Conservation (phyloP, 2,329 filamentous ascomycete genomes). For the Polychaeton citri region DNA sequence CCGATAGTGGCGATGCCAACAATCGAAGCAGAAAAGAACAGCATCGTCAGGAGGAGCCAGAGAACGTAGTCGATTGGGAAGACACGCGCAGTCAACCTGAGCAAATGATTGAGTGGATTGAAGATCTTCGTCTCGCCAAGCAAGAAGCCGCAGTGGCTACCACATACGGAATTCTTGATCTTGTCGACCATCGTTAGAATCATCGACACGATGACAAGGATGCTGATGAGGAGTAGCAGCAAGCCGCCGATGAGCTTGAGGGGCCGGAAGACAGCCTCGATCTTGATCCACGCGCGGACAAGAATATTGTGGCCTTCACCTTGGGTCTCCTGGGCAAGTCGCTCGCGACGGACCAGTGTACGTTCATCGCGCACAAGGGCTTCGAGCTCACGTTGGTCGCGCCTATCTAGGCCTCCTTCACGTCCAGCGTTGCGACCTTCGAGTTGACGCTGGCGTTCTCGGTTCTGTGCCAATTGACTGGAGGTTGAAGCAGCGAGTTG, state of each 20-base stretch:
- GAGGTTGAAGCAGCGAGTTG: conserved; percentile 64
- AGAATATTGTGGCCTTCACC: conserved; percentile 66
- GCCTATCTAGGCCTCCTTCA: conserved; percentile 59
- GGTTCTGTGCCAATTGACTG: conserved; percentile 71
- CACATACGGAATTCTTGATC: conserved; percentile 87
- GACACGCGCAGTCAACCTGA: conserved; percentile 64
- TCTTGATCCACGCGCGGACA: conserved; percentile 63
- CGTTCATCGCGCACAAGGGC: conserved; percentile 79
- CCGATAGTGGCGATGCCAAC: conserved; percentile 75
- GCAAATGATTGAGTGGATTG: conserved; percentile 85
- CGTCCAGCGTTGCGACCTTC: conserved; percentile 73
- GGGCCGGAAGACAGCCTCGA: conserved; percentile 71
- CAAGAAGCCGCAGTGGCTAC: conserved; percentile 81
- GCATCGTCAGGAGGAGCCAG: conserved; percentile 69
- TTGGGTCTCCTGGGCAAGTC: conserved; percentile 68
- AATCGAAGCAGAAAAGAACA: conserved; percentile 82
- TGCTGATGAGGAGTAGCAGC: conserved; percentile 56
- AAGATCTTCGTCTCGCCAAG: conserved; percentile 80
- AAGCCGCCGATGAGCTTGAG: conserved; percentile 79
- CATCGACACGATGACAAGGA: conserved; percentile 82
- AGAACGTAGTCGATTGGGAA: conserved; percentile 91
- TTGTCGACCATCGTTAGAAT: conserved; percentile 93
- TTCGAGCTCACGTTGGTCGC: conserved; percentile 82
- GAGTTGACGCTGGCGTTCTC: conserved; percentile 82
- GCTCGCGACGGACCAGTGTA: conserved; percentile 77